Base-by-base conservation (phyloP, 140 eudicot genomes). In the Flaveria floridana region DNA sequence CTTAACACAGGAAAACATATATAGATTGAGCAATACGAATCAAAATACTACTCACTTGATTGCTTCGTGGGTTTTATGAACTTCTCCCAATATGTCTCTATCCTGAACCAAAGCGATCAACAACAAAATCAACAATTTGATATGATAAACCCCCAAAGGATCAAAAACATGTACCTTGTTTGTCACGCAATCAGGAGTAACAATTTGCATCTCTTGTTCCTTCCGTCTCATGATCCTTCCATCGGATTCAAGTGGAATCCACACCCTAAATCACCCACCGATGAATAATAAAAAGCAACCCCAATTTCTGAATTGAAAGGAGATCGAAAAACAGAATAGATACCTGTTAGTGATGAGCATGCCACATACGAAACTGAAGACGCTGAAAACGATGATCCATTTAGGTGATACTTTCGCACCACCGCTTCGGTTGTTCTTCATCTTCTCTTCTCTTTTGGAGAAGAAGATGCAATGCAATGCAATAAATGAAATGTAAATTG, bases 51-150 rank as follows among this genome's bases (percentile, higher is more conserved):
- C 50, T 44, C 50, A 92, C 98, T 88, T 84, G 62, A 92, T 92
- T 51, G 95, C 95, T 74, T 89, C 88, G 76, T 92, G 98, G 78
- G 98, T 86, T 86, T 85, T 86, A 78, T 87, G 87, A 62, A 92
- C 96, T 76, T 92, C 91, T 11, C 87, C 83, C 83, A 89, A 69
- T 42, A 92, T 84, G 80, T 86, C 95, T 76, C 74, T 81, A 20
- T 86, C 87, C 41, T 34, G 41, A 34, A 34, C 7, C 41, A 34
- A 34, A 34, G 7, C 41, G 7, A 34, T 34, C 41, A 34, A 30
- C 37, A 30, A 3, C 37, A 30, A 30, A 30, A 30, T 30, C 37
- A 30, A 34, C 41, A 34, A 34, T 34, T 34, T 34, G 7, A 34
- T 34, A 5, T 34, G 41, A 34, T 34, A 34, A 34, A 34, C 1